Conservation (phyloP, 257 asterid genomes). For the Petrea volubilis region DNA sequence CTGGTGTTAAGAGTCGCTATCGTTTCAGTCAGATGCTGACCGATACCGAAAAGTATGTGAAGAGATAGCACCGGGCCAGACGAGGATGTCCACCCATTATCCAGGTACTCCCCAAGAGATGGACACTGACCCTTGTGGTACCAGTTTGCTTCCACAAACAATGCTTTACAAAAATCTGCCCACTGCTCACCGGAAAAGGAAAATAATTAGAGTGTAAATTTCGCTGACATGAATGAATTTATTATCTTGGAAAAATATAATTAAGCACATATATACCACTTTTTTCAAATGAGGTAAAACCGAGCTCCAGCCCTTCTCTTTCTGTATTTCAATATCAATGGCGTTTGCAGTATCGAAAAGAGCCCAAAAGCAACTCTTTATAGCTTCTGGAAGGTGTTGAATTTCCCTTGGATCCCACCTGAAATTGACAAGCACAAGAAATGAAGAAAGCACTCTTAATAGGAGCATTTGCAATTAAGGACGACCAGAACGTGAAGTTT, state of each 20-base stretch:
- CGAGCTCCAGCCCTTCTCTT: slow-evolving; percentile 42
- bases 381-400: slow-evolving; percentile 48
- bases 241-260: background rate
- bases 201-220: background rate
- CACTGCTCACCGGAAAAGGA: slow-evolving; percentile 34
- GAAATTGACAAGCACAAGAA: background rate
- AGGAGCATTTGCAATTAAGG: too few relatives aligned
- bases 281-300: slow-evolving; percentile 44
- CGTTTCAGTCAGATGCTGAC: slow-evolving; percentile 13
- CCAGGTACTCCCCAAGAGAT: slow-evolving; percentile 47
- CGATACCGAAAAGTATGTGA: slow-evolving; percentile 37
- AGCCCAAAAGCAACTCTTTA: slow-evolving; percentile 44
- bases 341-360: slow-evolving; percentile 40
- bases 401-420: slow-evolving; percentile 59
- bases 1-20: slow-evolving; percentile 17
- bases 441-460: too few relatives aligned
- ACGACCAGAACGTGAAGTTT: too few relatives aligned
- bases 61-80: slow-evolving; percentile 55
- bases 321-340: slow-evolving; percentile 41
- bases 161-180: slow-evolving; percentile 53
- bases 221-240: too few relatives aligned
- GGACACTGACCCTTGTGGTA: slow-evolving; percentile 38
- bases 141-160: slow-evolving; percentile 61
- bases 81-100: slow-evolving; percentile 56
- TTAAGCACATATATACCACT: slow-evolving; percentile 28